Evolutionary conservation across 1,284 basidiomycete species (phyloP).

Genomic region (Microbotryum saponariae): DNA sequence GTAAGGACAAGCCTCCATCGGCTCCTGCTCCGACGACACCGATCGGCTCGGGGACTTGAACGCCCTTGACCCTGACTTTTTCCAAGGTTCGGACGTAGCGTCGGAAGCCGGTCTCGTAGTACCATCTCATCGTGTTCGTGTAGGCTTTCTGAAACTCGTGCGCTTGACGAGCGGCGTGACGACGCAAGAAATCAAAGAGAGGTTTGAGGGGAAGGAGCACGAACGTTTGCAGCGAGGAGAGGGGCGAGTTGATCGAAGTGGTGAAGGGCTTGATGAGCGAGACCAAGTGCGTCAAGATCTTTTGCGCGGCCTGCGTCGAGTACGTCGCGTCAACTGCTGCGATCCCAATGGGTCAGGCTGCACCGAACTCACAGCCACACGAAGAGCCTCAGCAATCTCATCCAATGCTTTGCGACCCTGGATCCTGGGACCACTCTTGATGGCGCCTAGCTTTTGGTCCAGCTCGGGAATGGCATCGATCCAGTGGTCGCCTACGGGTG

Average conservation of each 20-base stretch:
- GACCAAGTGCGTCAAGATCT: conserved; percentile 80
- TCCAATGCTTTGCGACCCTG: conserved; percentile 74
- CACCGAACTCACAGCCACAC: conserved; percentile 59
- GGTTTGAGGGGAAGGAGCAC: conserved; percentile 75
- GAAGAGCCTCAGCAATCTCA: conserved; percentile 73
- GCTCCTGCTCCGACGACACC: conserved; percentile 39
- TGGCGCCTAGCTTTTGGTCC: conserved; percentile 62
- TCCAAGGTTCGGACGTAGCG: conserved; percentile 76
- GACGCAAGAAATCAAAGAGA: conserved; percentile 76
- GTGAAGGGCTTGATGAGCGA: conserved; percentile 73
- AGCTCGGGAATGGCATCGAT: conserved; percentile 68
- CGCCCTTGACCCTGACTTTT: conserved; percentile 58
- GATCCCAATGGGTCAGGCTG: background rate
- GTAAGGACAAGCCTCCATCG: conserved; percentile 8
- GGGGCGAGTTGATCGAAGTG: conserved; percentile 76
- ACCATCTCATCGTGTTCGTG: conserved; percentile 70
- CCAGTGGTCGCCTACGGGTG: conserved; percentile 75
- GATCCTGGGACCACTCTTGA: conserved; percentile 64
- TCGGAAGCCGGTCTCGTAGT: conserved; percentile 93
- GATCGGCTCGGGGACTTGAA: conserved; percentile 22
- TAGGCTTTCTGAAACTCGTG: conserved; percentile 86
- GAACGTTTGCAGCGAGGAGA: conserved; percentile 85
- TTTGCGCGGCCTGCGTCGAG: conserved; percentile 67
- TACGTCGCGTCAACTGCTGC: background rate
- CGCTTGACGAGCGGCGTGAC: conserved; percentile 72